Evolutionary conservation across 805 yeast species (phyloP), one percentile per base, ranked within the genome.

Genomic region (Hanseniaspora valbyensis): DNA sequence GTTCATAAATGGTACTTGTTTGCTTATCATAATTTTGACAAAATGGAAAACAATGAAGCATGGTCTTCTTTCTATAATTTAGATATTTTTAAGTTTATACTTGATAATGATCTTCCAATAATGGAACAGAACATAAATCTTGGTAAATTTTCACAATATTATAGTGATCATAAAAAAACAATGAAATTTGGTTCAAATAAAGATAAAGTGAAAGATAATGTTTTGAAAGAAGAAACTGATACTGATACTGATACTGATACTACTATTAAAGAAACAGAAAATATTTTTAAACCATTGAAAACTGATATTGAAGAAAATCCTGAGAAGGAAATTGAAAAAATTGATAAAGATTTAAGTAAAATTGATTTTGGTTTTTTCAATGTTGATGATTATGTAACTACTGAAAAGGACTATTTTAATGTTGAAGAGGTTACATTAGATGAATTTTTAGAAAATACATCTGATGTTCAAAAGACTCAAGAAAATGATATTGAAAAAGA

Each of bases 31-130:
- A 40, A 25, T 8, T 18, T 38, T 14, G 29, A 48, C 7, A 24
- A 6, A 18, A 40, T 40, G 5, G 36, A 25, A 14, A 40, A 33
- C 24, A 18, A 26, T 6, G 32, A 32, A 10, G 26, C 12, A 16
- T 22, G 42, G 22, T 28, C 33, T 19, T 22, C 18, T 3, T 40
- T 40, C 25, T 21, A 25, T 2, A 25, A 48, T 26, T 16, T 19
- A n/a, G 29, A 40, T 9, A 32, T 48, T 9, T 48, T 48, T 14
- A 34, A 40, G 14, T 19, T 18, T 5, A 40, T 48, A n/a, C 40
- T 44, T 25, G 43, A 48, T 13, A 48, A 33, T 10, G 22, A 40
- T 9, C 26, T 48, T n/a, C 51, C 51, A 21, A 34, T 48, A 9
- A 6, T 48, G 16, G 9, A 25, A 13, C 21, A 21, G 13, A 48